Conservation (phyloP, 169 alveolate species). For the Eimeria brunetti region DNA sequence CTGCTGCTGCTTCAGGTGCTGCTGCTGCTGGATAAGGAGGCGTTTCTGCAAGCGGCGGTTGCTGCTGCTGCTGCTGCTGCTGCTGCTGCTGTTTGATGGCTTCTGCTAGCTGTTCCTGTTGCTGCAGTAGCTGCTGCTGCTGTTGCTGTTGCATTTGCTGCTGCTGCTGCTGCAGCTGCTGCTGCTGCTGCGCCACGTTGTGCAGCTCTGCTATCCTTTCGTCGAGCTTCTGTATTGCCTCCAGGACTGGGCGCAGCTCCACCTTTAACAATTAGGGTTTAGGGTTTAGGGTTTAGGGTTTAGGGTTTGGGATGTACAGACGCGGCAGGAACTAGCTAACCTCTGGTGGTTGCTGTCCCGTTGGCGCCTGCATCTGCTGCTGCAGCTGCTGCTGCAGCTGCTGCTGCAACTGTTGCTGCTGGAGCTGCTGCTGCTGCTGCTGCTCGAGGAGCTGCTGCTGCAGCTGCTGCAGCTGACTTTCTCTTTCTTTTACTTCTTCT, state of each 20-base stretch:
- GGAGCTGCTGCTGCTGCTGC: conserved; percentile 6
- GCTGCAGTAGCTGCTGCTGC: too few species aligned
- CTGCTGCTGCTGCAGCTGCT: too few species aligned
- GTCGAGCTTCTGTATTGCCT: conserved; percentile 6
- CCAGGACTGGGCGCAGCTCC: conserved; percentile 38
- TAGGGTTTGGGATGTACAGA: neutral
- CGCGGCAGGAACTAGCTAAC: neutral
- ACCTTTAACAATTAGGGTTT: neutral
- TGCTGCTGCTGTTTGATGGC: too few species aligned
- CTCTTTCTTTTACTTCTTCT: neutral
- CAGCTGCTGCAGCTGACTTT: conserved; percentile 3
- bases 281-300: conserved; percentile 35
- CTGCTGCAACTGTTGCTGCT: conserved; percentile 5
- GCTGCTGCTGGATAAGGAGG: neutral
- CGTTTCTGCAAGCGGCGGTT: neutral
- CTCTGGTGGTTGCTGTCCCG: neutral
- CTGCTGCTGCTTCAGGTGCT: too few species aligned
- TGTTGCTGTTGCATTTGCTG: too few species aligned
- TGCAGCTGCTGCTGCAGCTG: conserved; percentile 6
- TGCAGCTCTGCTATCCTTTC: neutral
- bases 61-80: conserved; percentile 50
- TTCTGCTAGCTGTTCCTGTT: too few species aligned
- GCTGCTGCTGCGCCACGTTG: neutral
- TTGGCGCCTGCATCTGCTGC: neutral
- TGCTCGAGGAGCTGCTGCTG: neutral